Conservation (phyloP, 768 basidiomycete species). For the Lactarius tabidus region DNA sequence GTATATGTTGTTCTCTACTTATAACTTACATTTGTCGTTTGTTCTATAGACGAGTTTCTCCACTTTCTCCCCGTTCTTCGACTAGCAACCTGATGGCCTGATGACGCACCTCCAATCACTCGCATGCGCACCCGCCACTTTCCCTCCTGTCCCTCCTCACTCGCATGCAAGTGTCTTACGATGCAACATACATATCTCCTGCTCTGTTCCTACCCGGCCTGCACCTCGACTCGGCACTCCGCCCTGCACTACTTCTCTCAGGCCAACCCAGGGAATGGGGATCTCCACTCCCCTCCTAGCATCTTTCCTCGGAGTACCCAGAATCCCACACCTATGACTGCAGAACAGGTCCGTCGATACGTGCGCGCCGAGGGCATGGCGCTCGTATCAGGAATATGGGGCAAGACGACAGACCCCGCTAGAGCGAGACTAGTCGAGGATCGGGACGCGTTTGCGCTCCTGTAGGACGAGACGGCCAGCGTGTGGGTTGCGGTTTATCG, state of each 20-base stretch:
- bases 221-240: conserved; percentile 34
- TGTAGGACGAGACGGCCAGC: conserved; percentile 58
- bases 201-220: conserved; percentile 35
- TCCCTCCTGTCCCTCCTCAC: conserved; percentile 56
- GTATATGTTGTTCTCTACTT: conserved; percentile 30
- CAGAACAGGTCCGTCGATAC: conserved; percentile 71
- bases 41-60: conserved; percentile 33
- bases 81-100: conserved; percentile 37
- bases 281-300: conserved; percentile 42
- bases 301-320: conserved; percentile 83
- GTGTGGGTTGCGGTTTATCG: conserved; percentile 80
- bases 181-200: conserved; percentile 73
- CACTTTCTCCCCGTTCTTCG: conserved; percentile 24
- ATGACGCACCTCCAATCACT: conserved; percentile 32
- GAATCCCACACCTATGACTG: conserved; percentile 72
- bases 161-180: conserved; percentile 73
- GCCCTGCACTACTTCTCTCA: conserved; percentile 52
- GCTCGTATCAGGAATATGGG: conserved; percentile 72
- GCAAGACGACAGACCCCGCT: conserved; percentile 49
- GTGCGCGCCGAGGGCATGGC: conserved; percentile 72
- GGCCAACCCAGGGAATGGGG: conserved; percentile 24
- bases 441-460: conserved; percentile 55
- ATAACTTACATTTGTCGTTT: conserved; percentile 32
- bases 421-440: conserved; percentile 18
- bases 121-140: conserved; percentile 32